Evolutionary conservation across 1,139 yeast species (phyloP), one percentile per base, ranked within the genome.

Genomic region (Sugiyamaella grinbergsii): DNA sequence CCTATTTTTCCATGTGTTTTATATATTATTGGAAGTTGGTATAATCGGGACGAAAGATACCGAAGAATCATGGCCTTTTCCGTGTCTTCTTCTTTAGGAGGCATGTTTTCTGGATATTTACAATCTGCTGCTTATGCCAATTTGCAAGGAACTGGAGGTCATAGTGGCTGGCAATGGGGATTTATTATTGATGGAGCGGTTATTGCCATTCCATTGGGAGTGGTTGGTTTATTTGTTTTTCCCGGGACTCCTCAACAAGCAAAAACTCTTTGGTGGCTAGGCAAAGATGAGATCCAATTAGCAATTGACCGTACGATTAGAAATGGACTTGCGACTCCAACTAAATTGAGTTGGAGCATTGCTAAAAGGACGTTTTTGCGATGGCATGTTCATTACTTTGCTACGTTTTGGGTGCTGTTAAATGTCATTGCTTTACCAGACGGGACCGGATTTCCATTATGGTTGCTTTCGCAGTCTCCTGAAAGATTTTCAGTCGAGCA

Each of bases 161-260:
- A 55, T 36, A 62, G 57, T 55, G 75, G 70, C 5, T 79, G 80
- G 73, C 75, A 76, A 58, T 77, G 81, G 80, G 71, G 78, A 60
- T 79, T 78, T 53, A 71, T 79, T 19, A 70, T 79, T 54, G 82
- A 79, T 58, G 82, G 80, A 3, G 45, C 45, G 8, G 65, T 75
- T 13, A 70, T 80, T 42, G 73, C 81, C 2, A 64, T 77, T 28
- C 82, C 82, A 0, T 80, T 85, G 49, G 89, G 85, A 11, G 23
- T 84, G 19, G 66, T 81, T 54, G 91, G 91, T 0, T 76, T 81
- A 58, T 75, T 78, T 59, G 61, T 76, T 54, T 72, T 83, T 55
- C 93, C 93, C 1, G 91, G 90, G 43, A 82, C 86, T 28, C 90
- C 91, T 1, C 57, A 60, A 11, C 70, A 67, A 16, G 75, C 79